A percentile compares a stretch with the other conserved stretches of the same genome.
phyloP scores from a whole-genome alignment of 1,284 basidiomycete species.

The Inonotus obliquus region DNA sequence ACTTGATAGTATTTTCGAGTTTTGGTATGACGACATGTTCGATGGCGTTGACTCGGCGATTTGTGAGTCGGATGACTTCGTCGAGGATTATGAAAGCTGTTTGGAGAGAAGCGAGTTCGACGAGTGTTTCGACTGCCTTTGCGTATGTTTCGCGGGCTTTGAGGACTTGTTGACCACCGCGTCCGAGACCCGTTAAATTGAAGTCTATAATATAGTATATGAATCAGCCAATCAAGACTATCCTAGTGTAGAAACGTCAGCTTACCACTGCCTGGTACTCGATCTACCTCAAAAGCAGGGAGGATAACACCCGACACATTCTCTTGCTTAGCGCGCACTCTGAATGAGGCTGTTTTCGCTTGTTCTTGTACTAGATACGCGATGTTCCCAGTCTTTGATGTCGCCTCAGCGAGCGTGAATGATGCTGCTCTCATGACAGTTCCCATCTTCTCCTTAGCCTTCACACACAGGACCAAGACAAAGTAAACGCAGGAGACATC shows the following conservation, averaged over 20 bases:
- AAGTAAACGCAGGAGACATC: neutral
- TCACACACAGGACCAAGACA: too few relatives aligned
- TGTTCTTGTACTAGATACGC: conserved; percentile 93
- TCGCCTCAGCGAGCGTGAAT: conserved; percentile 97
- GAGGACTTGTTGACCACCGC: conserved; percentile 95
- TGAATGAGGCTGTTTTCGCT: conserved; percentile 88
- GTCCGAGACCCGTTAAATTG: conserved; percentile 94
- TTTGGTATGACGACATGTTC: conserved; percentile 97
- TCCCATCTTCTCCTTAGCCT: conserved; percentile 99
- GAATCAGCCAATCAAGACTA: neutral
- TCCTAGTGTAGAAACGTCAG: conserved; percentile 14
- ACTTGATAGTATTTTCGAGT: conserved; percentile 96
- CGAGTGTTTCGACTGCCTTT: conserved; percentile 94
- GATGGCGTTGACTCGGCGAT: conserved; percentile 97
- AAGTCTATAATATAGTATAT: conserved; percentile 61
- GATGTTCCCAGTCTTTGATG: conserved; percentile 96
- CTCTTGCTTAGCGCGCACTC: conserved; percentile 93
- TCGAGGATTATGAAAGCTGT: conserved; percentile 99
- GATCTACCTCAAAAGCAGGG: conserved; percentile 91
- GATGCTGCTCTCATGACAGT: conserved; percentile 97
- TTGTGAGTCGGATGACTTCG: conserved; percentile 98
- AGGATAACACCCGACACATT: conserved; percentile 98
- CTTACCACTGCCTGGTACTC: conserved; percentile 76
- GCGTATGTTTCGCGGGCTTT: conserved; percentile 94
- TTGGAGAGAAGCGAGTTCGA: conserved; percentile 94